Conservation (phyloP, 345 rosid species). For the Nasturtium officinale region DNA sequence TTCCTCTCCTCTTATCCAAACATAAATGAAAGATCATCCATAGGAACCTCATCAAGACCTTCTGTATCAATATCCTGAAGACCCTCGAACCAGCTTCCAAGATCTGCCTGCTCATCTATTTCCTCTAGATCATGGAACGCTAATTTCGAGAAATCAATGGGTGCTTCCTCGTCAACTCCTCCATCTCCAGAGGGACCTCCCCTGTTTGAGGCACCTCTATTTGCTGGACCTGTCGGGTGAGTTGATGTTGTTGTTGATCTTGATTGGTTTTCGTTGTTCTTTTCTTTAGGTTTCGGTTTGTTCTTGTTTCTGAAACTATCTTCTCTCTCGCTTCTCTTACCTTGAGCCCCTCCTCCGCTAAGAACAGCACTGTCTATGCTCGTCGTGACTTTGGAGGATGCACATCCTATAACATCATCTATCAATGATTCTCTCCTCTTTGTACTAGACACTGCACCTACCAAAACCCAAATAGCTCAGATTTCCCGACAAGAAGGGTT, state of each 20-base stretch:
- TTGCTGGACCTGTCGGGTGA: conserved; percentile 44
- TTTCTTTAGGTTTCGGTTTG: conserved; percentile 69
- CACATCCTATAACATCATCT: conserved; percentile 73
- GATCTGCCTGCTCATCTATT: conserved; percentile 61
- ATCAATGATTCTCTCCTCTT: conserved; percentile 65
- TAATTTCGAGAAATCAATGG: conserved; percentile 53
- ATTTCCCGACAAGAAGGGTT: neutral
- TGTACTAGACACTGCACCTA: conserved; percentile 79
- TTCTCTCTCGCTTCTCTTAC: conserved; percentile 61
- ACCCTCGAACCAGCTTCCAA: conserved; percentile 69
- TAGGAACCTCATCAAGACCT: conserved; percentile 85
- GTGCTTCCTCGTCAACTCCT: conserved; percentile 46
- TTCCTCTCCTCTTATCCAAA: conserved; percentile 25
- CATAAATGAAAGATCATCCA: conserved; percentile 76
- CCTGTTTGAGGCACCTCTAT: conserved; percentile 38
- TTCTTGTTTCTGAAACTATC: conserved; percentile 46
- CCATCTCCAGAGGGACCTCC: conserved; percentile 44
- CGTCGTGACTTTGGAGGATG: conserved; percentile 69
- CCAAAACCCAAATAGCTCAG: conserved; percentile 24
- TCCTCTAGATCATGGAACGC: conserved; percentile 61
- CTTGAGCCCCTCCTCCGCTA: conserved; percentile 57
- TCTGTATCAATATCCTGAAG: conserved; percentile 72
- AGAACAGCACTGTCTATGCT: conserved; percentile 49
- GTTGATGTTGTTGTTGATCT: conserved; percentile 44
- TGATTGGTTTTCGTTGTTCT: conserved; percentile 47